Evolutionary conservation across 2,329 filamentous ascomycete species (phyloP).

Genomic region (Paraphoma chrysanthemicola): DNA sequence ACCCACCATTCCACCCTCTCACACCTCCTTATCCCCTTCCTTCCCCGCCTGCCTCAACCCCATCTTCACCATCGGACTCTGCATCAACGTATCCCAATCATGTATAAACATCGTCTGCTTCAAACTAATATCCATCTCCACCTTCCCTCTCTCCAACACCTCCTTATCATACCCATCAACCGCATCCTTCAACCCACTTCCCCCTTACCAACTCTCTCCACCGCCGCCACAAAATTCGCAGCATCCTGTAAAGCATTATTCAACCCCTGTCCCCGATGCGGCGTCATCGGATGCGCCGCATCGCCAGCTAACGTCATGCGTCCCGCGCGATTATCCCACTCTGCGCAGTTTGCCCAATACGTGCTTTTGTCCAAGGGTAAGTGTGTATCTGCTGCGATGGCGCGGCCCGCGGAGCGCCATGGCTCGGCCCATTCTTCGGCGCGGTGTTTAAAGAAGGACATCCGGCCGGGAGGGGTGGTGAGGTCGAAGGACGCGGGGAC

Average conservation of each 20-base stretch:
- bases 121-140: conserved; percentile 54
- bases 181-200: conserved; percentile 15
- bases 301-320: conserved; percentile 45
- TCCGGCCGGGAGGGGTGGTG: conserved; percentile 18
- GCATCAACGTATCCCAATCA: conserved; percentile 43
- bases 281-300: conserved; percentile 49
- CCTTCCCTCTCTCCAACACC: conserved; percentile 50
- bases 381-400: conserved; percentile 28
- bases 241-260: conserved; percentile 46
- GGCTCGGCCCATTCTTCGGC: conserved; percentile 37
- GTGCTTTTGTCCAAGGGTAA: conserved; percentile 35
- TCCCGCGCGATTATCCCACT: conserved; percentile 42
- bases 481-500: conserved; percentile 18
- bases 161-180: conserved; percentile 43
- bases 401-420: conserved; percentile 33
- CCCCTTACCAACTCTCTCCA: conserved; percentile 14
- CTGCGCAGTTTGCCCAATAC: conserved; percentile 36
- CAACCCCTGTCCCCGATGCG: conserved; percentile 45
- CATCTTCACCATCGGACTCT: conserved; percentile 36
- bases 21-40: too few species aligned
- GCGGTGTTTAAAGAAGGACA: conserved; percentile 29
- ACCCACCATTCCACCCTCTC: too few species aligned
- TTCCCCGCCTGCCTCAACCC: conserved; percentile 10
- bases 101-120: conserved; percentile 57
- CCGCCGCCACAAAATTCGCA: conserved; percentile 25